Evolutionary conservation across 2,329 filamentous ascomycete genomes (phyloP), one percentile per base, ranked within the genome.

Genomic region (Diplodia scrobiculata): DNA sequence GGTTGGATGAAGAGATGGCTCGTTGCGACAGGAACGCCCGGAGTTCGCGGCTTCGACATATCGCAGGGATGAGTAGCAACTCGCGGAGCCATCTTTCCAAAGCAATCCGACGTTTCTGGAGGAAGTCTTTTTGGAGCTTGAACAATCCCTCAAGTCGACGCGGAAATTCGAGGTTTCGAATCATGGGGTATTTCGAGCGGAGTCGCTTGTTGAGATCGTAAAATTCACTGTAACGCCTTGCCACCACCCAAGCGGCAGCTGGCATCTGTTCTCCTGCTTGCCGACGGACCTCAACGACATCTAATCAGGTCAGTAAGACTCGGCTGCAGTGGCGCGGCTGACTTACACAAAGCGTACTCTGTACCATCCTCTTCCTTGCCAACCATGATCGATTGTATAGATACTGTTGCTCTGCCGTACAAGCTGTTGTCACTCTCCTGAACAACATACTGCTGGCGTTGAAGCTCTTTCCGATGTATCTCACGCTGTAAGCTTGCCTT

Each of bases 371-470:
- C 90, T 70, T 98, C 95, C 68, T 88, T 89, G 5, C 92, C 94
- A 14, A 97, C 91, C 79, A 97, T 92, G 64, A 97, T 93, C 0
- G 91, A 91, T 73, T 95, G 95, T 75, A 99, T 97, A 71, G 86
- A 90, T 72, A 98, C 87, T 0, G 88, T 91, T 2, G 95, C 94
- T 19, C 94, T 90, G 2, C 95, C 95, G 73, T 96, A 98, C 27
- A 99, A 83, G 76, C 92, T 97, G 77, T 97, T 99, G 76, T 99
- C 96, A 74, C 92, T 97, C 78, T 99, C 95, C 78, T 99, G 95
- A 7, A 98, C 88, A 53, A 96, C 91, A 72, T 99, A 99, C 75
- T 99, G 96, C 77, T 97, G 95, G 63, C 93, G 86, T 76, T 99
- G 95, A 73, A 99, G 85, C 77, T 98, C 94, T 75, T 98, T 99